phyloP scores from a whole-genome alignment of 2,329 filamentous ascomycete species.

The Penicillium sp. region DNA sequence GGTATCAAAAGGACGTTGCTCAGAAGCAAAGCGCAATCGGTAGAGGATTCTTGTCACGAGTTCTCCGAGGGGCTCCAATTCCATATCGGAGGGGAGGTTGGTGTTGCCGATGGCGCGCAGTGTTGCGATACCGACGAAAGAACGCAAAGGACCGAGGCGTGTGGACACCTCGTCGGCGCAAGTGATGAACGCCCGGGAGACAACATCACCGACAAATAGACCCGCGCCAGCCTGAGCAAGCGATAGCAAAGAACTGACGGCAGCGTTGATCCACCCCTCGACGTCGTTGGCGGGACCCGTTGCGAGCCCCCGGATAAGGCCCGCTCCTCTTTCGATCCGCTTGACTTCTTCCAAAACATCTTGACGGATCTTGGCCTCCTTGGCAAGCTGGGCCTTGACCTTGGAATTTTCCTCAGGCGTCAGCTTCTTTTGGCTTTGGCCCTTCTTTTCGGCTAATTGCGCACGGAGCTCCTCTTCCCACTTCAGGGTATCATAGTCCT shows the following conservation, averaged over 20 bases:
- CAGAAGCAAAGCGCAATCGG: conserved; percentile 81
- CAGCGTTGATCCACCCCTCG: conserved; percentile 81
- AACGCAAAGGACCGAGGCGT: conserved; percentile 72
- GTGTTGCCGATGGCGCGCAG: conserved; percentile 74
- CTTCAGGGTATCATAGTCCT: conserved; percentile 93
- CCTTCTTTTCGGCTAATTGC: conserved; percentile 90
- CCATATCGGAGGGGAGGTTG: conserved; percentile 68
- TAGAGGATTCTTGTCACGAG: conserved; percentile 88
- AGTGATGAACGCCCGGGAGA: conserved; percentile 74
- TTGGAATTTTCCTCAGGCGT: conserved; percentile 86
- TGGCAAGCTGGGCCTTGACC: conserved; percentile 84
- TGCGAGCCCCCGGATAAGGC: conserved; percentile 78
- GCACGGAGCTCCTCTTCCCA: conserved; percentile 92
- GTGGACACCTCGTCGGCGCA: conserved; percentile 73
- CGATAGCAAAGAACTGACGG: conserved; percentile 69
- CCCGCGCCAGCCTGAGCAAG: conserved; percentile 75
- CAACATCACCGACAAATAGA: conserved; percentile 75
- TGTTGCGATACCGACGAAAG: conserved; percentile 85
- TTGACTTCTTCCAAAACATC: conserved; percentile 69
- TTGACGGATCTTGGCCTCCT: conserved; percentile 76
- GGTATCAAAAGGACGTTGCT: conserved; percentile 89
- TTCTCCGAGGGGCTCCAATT: conserved; percentile 74
- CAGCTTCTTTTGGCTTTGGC: conserved; percentile 78
- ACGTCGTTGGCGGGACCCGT: conserved; percentile 87
- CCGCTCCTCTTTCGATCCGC: conserved; percentile 76